Percentiles rank a stretch among this genome's conserved stretches.
Evolutionary conservation across 306 rosid species (phyloP).

Genomic region (Arachis stenosperma): DNA sequence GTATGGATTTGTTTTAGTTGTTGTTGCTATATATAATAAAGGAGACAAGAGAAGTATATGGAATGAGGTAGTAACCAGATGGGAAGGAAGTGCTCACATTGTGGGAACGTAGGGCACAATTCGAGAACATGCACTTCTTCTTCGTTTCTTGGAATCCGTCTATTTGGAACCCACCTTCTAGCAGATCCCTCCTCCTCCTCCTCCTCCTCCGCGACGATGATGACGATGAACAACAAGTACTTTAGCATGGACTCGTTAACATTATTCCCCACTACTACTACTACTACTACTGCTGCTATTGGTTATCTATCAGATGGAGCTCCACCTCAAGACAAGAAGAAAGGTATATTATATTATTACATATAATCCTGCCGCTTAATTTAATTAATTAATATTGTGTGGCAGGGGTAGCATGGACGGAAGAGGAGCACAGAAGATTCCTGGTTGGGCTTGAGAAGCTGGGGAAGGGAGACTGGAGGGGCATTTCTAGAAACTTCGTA

Average conservation of each 20-base stretch:
- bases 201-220: not conserved
- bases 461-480: conserved; percentile 96
- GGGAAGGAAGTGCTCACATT: conserved; percentile 98
- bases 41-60: too few species aligned
- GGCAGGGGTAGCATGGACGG: conserved; percentile 91
- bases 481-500: conserved; percentile 77
- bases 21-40: too few species aligned
- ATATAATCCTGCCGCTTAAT: too few species aligned
- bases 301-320: conserved; percentile 74
- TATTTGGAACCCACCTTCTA: conserved; percentile 85
- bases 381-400: too few species aligned
- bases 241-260: conserved; percentile 76
- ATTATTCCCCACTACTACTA: conserved; percentile 47
- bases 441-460: conserved; percentile 81
- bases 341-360: conserved; percentile 47
- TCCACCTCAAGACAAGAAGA: conserved; percentile 69
- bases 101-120: conserved; percentile 92
- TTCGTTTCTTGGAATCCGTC: conserved; percentile 56
- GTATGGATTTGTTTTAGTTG: conserved; percentile 9
- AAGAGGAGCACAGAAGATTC: conserved; percentile 84
- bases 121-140: conserved; percentile 84
- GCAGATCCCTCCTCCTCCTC: conserved; percentile 9
- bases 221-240: conserved; percentile 63
- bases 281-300: conserved; percentile 34
- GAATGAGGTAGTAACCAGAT: conserved; percentile 29